Base-by-base conservation (phyloP, 768 basidiomycete genomes). In the Tricholoma saponaceum region DNA sequence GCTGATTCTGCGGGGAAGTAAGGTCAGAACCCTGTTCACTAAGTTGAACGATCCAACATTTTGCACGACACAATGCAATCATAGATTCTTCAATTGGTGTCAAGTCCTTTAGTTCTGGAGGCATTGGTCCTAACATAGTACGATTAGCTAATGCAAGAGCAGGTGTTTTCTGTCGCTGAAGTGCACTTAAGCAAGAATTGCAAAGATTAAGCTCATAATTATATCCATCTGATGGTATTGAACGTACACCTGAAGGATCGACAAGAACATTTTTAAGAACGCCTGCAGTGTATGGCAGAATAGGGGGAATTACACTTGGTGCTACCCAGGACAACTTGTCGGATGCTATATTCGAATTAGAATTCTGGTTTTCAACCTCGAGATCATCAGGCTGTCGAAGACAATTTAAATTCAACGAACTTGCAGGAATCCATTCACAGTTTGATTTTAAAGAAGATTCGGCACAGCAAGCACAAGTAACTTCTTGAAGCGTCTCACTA, bases 71-170 rank as follows among this genome's bases (percentile, higher is more conserved):
- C 8, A 61, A 58, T 0, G 73, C 65, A 46, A 79, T 75, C 69
- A 78, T 75, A 0, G 71, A 63, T 61, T 77, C 75, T 55, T 79
- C 75, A 6, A 78, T 65, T 12, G 68, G 52, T 1, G 71, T 73
- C 0, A 78, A 46, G 47, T 72, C 66, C 14, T 61, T 41, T 14
- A 78, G 54, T 18, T 62, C 66, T 10, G 51, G n/a, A 0, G 74
- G 75, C 2, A 75, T 60, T 5, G 33, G 12, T 5, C 76, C 75
- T 0, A 76, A 6, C 44, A 55, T 69, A 9, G 64, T 61, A 14
- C 62, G 46, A 61, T 76, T 76, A 0, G 74, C 72, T 0, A 78
- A 18, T 1, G 76, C 57, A 14, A 70, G 51, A 0, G 64, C 44
- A 6, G 73, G 74, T 0, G 64, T 28, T 23, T 64, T 63, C 0